Percentiles rank a stretch among this genome's conserved stretches.
Evolutionary conservation across 768 basidiomycete genomes (phyloP).

Genomic region (Tylopilus cervinicoccineus): DNA sequence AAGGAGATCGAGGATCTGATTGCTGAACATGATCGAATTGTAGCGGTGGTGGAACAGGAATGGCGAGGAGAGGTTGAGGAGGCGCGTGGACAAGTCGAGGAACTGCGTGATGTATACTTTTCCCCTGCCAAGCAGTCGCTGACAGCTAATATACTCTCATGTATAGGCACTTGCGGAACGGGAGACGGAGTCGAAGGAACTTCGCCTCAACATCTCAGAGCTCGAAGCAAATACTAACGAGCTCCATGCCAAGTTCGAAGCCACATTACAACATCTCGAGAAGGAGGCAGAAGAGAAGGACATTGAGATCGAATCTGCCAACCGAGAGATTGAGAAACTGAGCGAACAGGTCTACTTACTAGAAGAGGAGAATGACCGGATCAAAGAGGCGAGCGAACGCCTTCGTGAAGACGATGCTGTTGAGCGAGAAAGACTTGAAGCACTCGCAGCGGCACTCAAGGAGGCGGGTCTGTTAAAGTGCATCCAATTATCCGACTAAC

Average conservation of each 20-base stretch:
- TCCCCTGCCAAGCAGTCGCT: neutral
- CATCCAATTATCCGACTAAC: neutral
- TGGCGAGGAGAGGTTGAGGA: constrained; percentile 90
- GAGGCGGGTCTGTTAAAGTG: constrained; percentile 47
- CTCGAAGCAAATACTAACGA: constrained; percentile 70
- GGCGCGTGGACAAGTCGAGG: constrained; percentile 71
- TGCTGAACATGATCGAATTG: constrained; percentile 66
- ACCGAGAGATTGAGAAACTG: constrained; percentile 75
- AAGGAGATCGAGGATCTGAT: constrained; percentile 78
- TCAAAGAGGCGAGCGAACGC: constrained; percentile 67
- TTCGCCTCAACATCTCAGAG: constrained; percentile 69
- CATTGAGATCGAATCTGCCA: constrained; percentile 66
- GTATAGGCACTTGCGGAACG: constrained; percentile 69
- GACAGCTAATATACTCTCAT: constrained; percentile 1
- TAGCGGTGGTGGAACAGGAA: constrained; percentile 72
- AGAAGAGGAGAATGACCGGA: constrained; percentile 80
- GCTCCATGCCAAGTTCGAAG: constrained; percentile 70
- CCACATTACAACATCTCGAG: constrained; percentile 71
- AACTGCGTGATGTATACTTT: constrained; percentile 62
- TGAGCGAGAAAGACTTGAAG: constrained; percentile 68
- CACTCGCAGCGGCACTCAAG: constrained; percentile 68
- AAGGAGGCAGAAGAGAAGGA: constrained; percentile 78
- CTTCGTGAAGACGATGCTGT: constrained; percentile 67
- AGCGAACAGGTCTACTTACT: constrained; percentile 78
- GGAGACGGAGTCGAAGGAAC: constrained; percentile 73